Base-by-base conservation (phyloP, 805 yeast species). In the Debaryomyces hansenii region DNA sequence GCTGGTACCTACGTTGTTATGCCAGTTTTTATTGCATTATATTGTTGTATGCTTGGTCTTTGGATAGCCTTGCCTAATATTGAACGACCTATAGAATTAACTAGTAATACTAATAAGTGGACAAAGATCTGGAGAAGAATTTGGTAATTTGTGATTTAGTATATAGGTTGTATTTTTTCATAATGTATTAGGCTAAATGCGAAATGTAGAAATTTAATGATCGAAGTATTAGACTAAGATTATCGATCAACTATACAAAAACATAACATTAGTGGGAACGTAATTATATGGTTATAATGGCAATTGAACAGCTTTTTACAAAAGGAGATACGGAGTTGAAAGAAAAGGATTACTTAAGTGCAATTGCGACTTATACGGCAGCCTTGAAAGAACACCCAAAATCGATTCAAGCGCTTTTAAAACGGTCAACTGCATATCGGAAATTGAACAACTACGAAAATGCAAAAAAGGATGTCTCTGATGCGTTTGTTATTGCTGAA, bases 401-500 rank as follows among this genome's bases (percentile, higher is more conserved):
- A 2, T 77, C 84, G 14, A 70, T 78, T 40, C 66, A 61, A 36
- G 79, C 85, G 0, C 66, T 70, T 15, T 47, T 78, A 2, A 73
- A 82, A 50, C 62, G 83, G 47, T 69, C 85, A 10, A 77, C 74
- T 14, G 72, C 78, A 4, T 66, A 77, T 51, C 77, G 77, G 49
- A 76, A 80, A 53, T 54, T 73, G 39, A 64, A 70, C 46, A 69
- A 77, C 45, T 74, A 70, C 62, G 80, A 77, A 37, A 62, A 60
- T 18, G 82, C 87, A 2, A 63, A 76, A 41, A 63, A 65, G 2
- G 78, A 76, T 54, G 70, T 81, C 28, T 53, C 67, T 4, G 62
- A 64, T 28, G 83, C 86, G 0, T 62, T 74, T 37, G 53, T 59
- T 2, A 53, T 76, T 27, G 84, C 85, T 1, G 66, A 69, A 35